A percentile compares a stretch with the other conserved stretches of the same genome.
phyloP scores from a whole-genome alignment of 1,139 yeast species.

The Pichia sp. region DNA sequence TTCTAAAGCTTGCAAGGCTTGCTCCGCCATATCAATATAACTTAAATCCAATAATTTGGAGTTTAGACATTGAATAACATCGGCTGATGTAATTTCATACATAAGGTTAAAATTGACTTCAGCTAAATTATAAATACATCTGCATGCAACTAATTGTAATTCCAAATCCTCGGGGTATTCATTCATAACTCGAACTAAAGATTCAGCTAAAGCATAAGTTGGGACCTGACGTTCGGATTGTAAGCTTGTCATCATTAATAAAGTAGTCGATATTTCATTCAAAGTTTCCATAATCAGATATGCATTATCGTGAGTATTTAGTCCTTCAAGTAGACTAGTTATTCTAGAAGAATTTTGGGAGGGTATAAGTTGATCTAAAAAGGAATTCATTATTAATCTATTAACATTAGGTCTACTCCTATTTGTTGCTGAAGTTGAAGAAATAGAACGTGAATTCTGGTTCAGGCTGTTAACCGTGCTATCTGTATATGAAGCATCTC shows the following conservation, averaged over 20 bases:
- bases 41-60: constrained; percentile 66
- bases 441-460: too few relatives aligned
- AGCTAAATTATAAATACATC: constrained; percentile 75
- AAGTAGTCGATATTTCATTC: constrained; percentile 54
- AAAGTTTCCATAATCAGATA: constrained; percentile 49
- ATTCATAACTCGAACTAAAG: constrained; percentile 52
- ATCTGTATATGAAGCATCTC: too few relatives aligned
- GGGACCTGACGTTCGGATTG: constrained; percentile 64
- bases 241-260: constrained; percentile 58
- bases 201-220: constrained; percentile 46
- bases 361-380: constrained; percentile 12
- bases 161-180: constrained; percentile 67
- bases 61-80: constrained; percentile 63
- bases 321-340: constrained; percentile 36
- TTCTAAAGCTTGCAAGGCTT: constrained; percentile 73
- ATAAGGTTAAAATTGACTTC: constrained; percentile 71
- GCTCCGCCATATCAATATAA: constrained; percentile 89
- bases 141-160: constrained; percentile 73
- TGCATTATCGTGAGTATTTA: constrained; percentile 42
- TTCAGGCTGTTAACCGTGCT: too few relatives aligned
- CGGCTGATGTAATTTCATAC: constrained; percentile 56
- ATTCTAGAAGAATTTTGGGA: constrained; percentile 7
- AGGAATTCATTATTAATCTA: constrained; percentile 11
- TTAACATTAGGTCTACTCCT: constrained; percentile 1
- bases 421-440: background rate